A percentile compares a stretch with the other conserved stretches of the same genome.
Conservation (phyloP, 148 eudicot genomes). For the Dysphania ambrosioides region DNA sequence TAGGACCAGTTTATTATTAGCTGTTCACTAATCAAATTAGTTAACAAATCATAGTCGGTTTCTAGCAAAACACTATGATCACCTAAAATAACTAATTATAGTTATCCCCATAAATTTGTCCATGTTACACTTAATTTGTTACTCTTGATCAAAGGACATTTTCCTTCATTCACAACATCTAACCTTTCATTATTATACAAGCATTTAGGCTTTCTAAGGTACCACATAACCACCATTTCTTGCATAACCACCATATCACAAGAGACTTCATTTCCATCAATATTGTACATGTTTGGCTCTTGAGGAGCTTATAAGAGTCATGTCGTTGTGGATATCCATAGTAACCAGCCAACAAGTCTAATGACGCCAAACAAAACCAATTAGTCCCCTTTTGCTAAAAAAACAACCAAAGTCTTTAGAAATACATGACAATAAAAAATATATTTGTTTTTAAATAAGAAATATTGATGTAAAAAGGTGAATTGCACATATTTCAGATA, state of each 20-base stretch:
- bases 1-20: too few species aligned
- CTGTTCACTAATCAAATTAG: too few species aligned
- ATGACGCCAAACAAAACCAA: too few species aligned
- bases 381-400: not conserved
- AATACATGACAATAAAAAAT: not conserved
- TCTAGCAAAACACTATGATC: too few species aligned
- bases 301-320: slow-evolving; percentile 68
- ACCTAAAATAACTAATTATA: too few species aligned
- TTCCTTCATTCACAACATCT: slow-evolving; percentile 21
- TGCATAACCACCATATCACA: slow-evolving; percentile 72
- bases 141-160: too few species aligned
- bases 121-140: too few species aligned
- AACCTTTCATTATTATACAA: slow-evolving; percentile 47
- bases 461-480: not conserved
- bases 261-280: slow-evolving; percentile 42
- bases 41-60: too few species aligned
- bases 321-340: slow-evolving; percentile 78
- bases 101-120: too few species aligned
- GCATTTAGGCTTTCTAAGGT: slow-evolving; percentile 56
- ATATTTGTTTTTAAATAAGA: not conserved
- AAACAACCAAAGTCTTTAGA: not conserved
- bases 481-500: not conserved
- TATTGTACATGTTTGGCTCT: slow-evolving; percentile 65
- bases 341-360: too few species aligned
- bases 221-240: slow-evolving; percentile 74